These are phyloP conservation scores for Blastomyces emzantsi DNA, from an alignment of 2,329 filamentous ascomycete species.

Conservation along the genomic window DNA sequence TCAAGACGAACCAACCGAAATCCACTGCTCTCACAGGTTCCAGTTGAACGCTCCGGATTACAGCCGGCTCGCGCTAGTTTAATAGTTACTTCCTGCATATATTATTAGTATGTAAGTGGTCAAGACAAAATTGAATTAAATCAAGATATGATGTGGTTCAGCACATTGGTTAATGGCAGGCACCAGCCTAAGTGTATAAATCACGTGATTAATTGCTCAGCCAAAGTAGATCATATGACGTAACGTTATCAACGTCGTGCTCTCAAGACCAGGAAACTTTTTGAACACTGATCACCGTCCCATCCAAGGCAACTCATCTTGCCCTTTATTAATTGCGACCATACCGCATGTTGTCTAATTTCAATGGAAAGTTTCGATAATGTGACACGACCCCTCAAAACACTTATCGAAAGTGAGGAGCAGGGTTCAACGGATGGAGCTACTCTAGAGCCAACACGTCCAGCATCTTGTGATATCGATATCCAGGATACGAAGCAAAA, in stretches of 20 bases:
- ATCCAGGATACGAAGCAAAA: background rate
- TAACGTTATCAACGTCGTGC: background rate
- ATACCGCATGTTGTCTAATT: background rate
- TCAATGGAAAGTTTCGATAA: slow-evolving; percentile 36
- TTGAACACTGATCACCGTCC: background rate
- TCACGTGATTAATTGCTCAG: too few relatives aligned
- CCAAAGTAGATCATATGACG: background rate
- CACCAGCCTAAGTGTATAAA: too few relatives aligned
- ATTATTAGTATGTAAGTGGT: too few relatives aligned
- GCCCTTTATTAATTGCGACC: background rate
- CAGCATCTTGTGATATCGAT: background rate
- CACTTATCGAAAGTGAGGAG: slow-evolving; percentile 20
- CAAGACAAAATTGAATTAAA: too few relatives aligned
- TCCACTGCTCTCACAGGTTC: too few relatives aligned
- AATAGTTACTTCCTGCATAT: too few relatives aligned
- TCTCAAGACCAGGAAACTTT: background rate
- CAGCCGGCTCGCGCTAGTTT: too few relatives aligned
- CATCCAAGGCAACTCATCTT: background rate
- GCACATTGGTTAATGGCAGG: too few relatives aligned
- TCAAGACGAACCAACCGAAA: too few relatives aligned
- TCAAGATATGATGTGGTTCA: too few relatives aligned
- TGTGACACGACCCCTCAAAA: slow-evolving; percentile 24
- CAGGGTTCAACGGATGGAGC: slow-evolving; percentile 19
- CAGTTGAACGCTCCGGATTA: too few relatives aligned
- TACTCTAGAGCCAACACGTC: slow-evolving; percentile 11